Evolutionary conservation across 441 rosid species (phyloP).

Genomic region (Pelargonium fulgidum): DNA sequence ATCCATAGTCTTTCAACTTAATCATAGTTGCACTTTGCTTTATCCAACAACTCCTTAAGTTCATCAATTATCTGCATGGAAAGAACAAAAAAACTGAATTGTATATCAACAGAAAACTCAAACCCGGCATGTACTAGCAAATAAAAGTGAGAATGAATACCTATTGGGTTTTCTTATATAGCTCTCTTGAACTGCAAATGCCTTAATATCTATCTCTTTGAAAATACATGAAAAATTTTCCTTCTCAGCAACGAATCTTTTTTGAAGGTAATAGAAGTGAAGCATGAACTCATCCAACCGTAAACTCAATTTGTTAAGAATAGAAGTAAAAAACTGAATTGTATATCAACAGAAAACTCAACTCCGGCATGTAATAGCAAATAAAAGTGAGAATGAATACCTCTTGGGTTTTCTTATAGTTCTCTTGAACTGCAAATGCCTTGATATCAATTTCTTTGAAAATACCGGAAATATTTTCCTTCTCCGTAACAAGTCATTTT

Average conservation of each 20-base stretch:
- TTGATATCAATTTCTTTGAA: constrained; percentile 71
- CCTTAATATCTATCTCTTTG: constrained; percentile 69
- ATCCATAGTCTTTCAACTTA: constrained; percentile 63
- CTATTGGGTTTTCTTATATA: constrained; percentile 66
- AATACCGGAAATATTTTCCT: constrained; percentile 51
- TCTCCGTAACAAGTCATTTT: constrained; percentile 55
- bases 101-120: constrained; percentile 9
- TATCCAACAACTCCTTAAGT: constrained; percentile 58
- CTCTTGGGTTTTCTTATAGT: constrained; percentile 63
- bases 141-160: constrained; percentile 21
- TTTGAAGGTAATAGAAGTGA: too few relatives aligned
- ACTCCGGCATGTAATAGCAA: not conserved
- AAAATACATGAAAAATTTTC: constrained; percentile 76
- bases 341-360: constrained; percentile 10
- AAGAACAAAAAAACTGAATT: constrained; percentile 19
- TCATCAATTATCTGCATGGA: constrained; percentile 58
- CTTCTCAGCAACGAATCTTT: constrained; percentile 84
- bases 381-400: constrained; percentile 21
- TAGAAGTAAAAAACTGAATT: constrained; percentile 4
- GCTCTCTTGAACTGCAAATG: constrained; percentile 75
- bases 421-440: constrained; percentile 86
- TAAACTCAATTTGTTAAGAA: too few relatives aligned
- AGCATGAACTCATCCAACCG: constrained; percentile 99
- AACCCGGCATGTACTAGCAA: not conserved
- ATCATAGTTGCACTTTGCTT: constrained; percentile 61